phyloP scores from a whole-genome alignment of 169 alveolate species.

The Plasmodium vivax region DNA sequence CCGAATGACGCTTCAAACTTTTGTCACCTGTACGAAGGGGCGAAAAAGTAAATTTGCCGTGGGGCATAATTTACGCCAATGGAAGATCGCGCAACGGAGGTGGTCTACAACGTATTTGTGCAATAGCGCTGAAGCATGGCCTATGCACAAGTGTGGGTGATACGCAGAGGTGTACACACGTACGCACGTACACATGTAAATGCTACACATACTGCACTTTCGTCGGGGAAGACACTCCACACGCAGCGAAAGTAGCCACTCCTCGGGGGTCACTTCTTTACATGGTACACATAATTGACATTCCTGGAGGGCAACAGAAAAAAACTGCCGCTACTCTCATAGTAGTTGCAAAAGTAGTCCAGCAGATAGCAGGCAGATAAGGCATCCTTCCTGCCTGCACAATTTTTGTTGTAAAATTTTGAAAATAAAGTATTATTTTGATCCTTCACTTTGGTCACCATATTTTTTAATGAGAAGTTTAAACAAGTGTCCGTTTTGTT shows the following conservation, averaged over 20 bases:
- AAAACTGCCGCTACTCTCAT: neutral
- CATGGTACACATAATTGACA: constrained; percentile 42
- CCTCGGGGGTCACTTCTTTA: neutral
- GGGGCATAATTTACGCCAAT: neutral
- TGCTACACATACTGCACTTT: neutral
- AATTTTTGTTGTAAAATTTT: constrained; percentile 54
- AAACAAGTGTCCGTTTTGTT: constrained; percentile 7
- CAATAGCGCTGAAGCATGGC: neutral
- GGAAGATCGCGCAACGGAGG: neutral
- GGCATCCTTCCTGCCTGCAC: constrained; percentile 46
- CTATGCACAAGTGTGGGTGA: neutral
- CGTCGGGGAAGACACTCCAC: neutral
- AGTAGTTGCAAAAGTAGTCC: constrained; percentile 46
- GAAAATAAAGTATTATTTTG: constrained; percentile 61
- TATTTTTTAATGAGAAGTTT: constrained; percentile 47
- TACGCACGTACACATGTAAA: neutral
- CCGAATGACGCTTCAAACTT: neutral
- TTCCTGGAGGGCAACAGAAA: constrained; percentile 56
- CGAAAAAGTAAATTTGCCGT: neutral
- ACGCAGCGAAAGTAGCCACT: neutral
- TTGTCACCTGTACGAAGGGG: neutral
- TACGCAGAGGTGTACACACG: neutral
- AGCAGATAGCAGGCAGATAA: constrained; percentile 39
- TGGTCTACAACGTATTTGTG: neutral
- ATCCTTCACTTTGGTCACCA: constrained; percentile 67